Evolutionary conservation across 2,329 filamentous ascomycete genomes (phyloP).

Genomic region (Fusarium siculi): DNA sequence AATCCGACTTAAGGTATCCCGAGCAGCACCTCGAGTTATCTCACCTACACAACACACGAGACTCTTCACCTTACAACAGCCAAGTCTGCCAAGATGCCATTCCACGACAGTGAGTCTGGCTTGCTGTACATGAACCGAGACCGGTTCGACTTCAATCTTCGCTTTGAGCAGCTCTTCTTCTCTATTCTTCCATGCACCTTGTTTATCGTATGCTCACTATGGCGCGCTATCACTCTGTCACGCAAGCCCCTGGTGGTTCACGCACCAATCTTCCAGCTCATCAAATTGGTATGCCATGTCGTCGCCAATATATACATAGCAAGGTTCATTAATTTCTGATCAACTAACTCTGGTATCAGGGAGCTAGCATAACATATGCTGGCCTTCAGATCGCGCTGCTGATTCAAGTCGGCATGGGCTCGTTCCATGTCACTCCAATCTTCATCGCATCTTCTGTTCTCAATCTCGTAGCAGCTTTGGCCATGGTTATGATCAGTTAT

Average conservation of each 20-base stretch:
- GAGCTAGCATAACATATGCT: neutral
- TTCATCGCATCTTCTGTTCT: conserved; percentile 22
- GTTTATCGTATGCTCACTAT: conserved; percentile 50
- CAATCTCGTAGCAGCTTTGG: conserved; percentile 42
- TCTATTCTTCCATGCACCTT: conserved; percentile 54
- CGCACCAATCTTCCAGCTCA: conserved; percentile 47
- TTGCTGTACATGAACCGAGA: conserved; percentile 41
- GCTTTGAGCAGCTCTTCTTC: conserved; percentile 59
- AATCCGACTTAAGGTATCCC: too few relatives aligned
- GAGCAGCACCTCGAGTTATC: neutral
- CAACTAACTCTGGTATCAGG: too few relatives aligned
- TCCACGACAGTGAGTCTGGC: neutral
- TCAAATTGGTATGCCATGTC: neutral
- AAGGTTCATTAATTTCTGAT: too few relatives aligned
- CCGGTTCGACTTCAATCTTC: conserved; percentile 62
- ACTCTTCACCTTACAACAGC: neutral
- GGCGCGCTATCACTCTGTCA: conserved; percentile 46
- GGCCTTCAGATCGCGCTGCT: neutral
- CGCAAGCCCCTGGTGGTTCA: conserved; percentile 47
- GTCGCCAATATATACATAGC: too few relatives aligned
- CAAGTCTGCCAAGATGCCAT: neutral
- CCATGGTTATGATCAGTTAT: conserved; percentile 45
- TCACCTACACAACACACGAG: neutral
- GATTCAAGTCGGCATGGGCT: neutral
- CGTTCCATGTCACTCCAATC: neutral